A percentile compares a stretch with the other conserved stretches of the same genome.
Evolutionary conservation across 1,284 basidiomycete genomes (phyloP).

Genomic region (Austroboletus olivaceoglutinosus): DNA sequence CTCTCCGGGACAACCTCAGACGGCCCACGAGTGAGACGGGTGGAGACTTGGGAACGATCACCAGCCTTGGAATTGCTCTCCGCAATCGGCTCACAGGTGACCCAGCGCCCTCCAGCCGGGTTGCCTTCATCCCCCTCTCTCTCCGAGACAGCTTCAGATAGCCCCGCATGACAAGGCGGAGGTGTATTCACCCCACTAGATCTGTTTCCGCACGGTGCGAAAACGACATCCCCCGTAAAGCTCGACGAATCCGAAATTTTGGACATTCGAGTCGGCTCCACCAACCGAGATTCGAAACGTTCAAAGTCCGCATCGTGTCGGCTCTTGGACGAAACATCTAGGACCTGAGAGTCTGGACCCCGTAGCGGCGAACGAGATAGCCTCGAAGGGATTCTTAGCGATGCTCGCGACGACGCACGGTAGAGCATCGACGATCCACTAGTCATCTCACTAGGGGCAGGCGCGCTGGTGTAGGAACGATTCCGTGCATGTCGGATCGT

Average conservation of each 20-base stretch:
- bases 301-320: background rate
- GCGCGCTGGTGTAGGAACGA: background rate
- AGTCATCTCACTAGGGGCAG: background rate
- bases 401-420: background rate
- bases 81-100: background rate
- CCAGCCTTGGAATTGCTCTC: background rate
- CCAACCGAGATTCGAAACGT: background rate
- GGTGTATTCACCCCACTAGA: background rate
- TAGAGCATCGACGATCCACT: background rate
- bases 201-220: background rate
- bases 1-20: background rate
- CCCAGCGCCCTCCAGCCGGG: background rate
- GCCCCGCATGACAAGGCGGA: conserved; percentile 8
- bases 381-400: background rate
- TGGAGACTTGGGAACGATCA: background rate
- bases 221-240: background rate
- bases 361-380: background rate
- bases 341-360: background rate
- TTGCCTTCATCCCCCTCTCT: background rate
- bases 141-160: background rate
- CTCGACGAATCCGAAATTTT: conserved; percentile 6
- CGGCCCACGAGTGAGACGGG: conserved; percentile 5
- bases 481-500: conserved; percentile 9
- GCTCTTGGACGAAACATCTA: background rate
- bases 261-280: conserved; percentile 1